Base-by-base conservation (phyloP, 116 monocot species). In the Phalaenopsis hybrid region DNA sequence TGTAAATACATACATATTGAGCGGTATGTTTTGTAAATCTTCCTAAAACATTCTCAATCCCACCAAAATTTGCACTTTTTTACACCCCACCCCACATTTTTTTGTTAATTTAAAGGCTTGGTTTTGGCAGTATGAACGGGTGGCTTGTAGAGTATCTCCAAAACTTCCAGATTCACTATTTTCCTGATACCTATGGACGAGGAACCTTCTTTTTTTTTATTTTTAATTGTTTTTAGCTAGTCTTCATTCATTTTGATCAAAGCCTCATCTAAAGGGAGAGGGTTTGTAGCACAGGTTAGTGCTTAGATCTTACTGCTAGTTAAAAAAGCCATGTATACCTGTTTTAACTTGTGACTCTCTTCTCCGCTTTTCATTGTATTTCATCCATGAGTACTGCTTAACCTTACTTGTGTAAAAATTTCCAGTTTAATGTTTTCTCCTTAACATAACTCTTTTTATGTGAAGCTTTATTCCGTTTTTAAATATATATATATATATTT, bases 111-210 rank as follows among this genome's bases (percentile, higher is more conserved):
- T 72, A 0, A 16, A 34, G 15, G 6, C 15, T 72, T 41, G 41
- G 4, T 72, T 72, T 5, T 33, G 37, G 72, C 72, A 72, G 72
- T 72, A 72, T 72, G 72, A 72, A 72, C 37, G 72, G 41, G 72
- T 72, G 72, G 72, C 72, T 37, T 34, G 16, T 41, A 72, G 12
- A 72, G 72, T 41, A 15, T 41, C 72, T 72, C 72, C 72, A 16
- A 5, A 72, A 8, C 72, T 41, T 33, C 72, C 72, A 10, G 72
- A 72, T 41, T 72, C 72, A 4, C 72, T 72, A 72, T 72, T 72
- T 13, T 41, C 21, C 72, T 72, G 72, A 72, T 72, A 17, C 34
- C 15, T 37, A 16, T 72, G 72, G 34, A 72, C 5, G 34, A 41
- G 16, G 15, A 12, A 72, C 3, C 15, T 72, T 72, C 9, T 65